Conservation (phyloP, 2,329 filamentous ascomycete genomes). For the Aspergillus ochraceoroseus region DNA sequence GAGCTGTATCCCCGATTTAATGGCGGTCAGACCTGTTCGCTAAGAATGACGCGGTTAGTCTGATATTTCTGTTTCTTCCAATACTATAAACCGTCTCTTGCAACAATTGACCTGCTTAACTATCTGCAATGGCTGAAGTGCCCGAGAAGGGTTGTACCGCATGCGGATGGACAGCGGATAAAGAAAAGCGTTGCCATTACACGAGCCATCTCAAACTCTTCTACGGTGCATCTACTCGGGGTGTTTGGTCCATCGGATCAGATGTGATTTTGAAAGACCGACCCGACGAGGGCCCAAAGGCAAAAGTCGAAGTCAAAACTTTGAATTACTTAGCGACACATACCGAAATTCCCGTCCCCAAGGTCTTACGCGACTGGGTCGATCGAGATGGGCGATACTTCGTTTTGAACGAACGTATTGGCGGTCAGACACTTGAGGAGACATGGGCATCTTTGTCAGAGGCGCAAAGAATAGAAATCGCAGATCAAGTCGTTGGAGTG, state of each 20-base stretch:
- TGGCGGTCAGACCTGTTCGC: no score
- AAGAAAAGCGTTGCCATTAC: slow-evolving; percentile 15
- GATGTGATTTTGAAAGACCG: slow-evolving; percentile 23
- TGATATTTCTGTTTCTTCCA: no score
- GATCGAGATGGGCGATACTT: slow-evolving; percentile 19
- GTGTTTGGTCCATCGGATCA: slow-evolving; percentile 20
- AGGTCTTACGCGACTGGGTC: slow-evolving; percentile 19
- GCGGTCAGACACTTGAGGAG: slow-evolving; percentile 19
- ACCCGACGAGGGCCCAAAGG: slow-evolving; percentile 15
- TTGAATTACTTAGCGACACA: slow-evolving; percentile 9
- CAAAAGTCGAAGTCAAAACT: slow-evolving; percentile 10
- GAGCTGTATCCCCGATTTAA: no score
- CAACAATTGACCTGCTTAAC: no score
- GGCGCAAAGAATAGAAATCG: slow-evolving; percentile 13
- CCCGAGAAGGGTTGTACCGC: no score
- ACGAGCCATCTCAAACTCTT: slow-evolving; percentile 19
- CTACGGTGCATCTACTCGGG: slow-evolving; percentile 12
- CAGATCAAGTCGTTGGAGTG: slow-evolving; percentile 18
- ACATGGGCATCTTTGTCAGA: slow-evolving; percentile 18
- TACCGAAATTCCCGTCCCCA: slow-evolving; percentile 16
- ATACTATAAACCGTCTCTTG: no score
- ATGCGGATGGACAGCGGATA: slow-evolving; percentile 18
- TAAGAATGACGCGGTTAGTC: no score
- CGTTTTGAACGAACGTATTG: slow-evolving; percentile 15
- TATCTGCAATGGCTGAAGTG: no score